Percentiles rank a stretch among this genome's conserved stretches.
phyloP scores from a whole-genome alignment of 345 rosid genomes.

The Linum tenue region DNA sequence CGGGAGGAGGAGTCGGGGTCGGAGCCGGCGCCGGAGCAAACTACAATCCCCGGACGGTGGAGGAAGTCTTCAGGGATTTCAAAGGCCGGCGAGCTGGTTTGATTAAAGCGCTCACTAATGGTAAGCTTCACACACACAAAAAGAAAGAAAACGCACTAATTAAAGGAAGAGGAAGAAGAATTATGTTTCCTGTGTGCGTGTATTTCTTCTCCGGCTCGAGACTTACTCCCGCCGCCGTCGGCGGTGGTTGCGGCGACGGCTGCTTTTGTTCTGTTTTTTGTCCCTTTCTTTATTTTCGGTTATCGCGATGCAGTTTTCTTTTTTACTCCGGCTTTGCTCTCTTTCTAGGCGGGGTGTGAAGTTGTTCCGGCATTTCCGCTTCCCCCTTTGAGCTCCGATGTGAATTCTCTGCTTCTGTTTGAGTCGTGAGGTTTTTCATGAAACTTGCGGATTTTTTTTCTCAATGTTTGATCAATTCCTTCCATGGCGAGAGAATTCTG shows the following conservation, averaged over 20 bases:
- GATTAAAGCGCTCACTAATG: constrained; percentile 20
- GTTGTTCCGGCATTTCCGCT: too few relatives aligned
- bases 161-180: background rate
- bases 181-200: too few relatives aligned
- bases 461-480: background rate
- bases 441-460: background rate
- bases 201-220: too few relatives aligned
- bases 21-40: constrained; percentile 2
- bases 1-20: constrained; percentile 12
- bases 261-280: too few relatives aligned
- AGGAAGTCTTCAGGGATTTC: constrained; percentile 23
- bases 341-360: too few relatives aligned
- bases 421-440: background rate
- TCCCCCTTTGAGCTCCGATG: too few relatives aligned
- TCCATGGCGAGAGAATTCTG: background rate
- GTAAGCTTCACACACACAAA: background rate
- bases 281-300: too few relatives aligned
- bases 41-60: constrained; percentile 20
- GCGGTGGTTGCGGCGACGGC: too few relatives aligned
- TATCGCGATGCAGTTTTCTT: too few relatives aligned
- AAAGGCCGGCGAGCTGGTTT: constrained; percentile 17
- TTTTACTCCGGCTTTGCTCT: too few relatives aligned
- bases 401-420: too few relatives aligned
- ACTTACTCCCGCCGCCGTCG: too few relatives aligned
- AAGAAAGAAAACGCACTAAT: background rate